Conservation (phyloP, 257 asterid species). For the Nicotiana sylvestris region DNA sequence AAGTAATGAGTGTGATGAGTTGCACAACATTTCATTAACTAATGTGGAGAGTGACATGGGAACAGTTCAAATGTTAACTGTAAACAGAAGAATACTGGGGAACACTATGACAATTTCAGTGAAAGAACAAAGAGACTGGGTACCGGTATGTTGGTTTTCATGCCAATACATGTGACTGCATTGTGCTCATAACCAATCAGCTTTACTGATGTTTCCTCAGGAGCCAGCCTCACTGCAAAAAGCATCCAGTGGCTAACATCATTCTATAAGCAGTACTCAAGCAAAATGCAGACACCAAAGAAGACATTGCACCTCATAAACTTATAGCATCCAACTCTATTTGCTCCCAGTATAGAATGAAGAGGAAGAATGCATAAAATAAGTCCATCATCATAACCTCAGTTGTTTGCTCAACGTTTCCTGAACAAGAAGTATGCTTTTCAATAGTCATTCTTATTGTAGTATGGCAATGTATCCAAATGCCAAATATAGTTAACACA, state of each 20-base stretch:
- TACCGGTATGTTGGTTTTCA: conserved; percentile 91
- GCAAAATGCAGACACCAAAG: background rate
- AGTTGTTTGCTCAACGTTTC: background rate
- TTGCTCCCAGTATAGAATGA: background rate
- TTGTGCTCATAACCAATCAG: conserved; percentile 83
- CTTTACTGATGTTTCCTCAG: conserved; percentile 60
- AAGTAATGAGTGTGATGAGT: background rate
- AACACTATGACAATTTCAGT: background rate
- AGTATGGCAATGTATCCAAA: background rate
- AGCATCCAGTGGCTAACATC: background rate
- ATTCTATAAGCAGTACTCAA: background rate
- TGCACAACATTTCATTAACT: conserved; percentile 6
- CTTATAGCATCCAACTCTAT: background rate
- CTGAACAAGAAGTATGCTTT: background rate
- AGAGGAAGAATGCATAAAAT: background rate
- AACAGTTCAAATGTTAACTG: conserved; percentile 13
- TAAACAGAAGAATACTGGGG: conserved; percentile 13
- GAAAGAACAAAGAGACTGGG: conserved; percentile 10
- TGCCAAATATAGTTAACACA: background rate
- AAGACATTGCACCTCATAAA: background rate
- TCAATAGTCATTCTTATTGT: background rate
- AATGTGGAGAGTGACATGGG: background rate
- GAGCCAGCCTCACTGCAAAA: conserved; percentile 88
- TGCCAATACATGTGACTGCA: conserved; percentile 86
- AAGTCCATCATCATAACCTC: background rate